Evolutionary conservation across 2,329 filamentous ascomycete species (phyloP), one percentile per base, ranked within the genome.

Genomic region (Ceratocystis huliohia): DNA sequence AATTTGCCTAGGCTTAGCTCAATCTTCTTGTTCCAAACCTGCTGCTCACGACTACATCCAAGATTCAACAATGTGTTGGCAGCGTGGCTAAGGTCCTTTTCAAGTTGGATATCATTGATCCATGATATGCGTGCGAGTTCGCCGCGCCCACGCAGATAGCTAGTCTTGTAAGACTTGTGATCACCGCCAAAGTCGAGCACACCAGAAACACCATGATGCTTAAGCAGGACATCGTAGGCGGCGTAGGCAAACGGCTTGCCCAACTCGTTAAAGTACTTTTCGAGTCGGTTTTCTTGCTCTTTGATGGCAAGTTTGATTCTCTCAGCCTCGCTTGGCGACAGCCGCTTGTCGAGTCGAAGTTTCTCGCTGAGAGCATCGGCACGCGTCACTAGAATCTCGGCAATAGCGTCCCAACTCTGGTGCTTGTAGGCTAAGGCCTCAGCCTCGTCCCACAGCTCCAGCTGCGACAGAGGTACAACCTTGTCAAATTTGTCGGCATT

Each of bases 21-120:
- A 44, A 96, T 89, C 75, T 95, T 94, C 78, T 96, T 95, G 76
- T 85, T 91, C 93, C 93, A 97, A 3, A 94, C 77, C 71, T 92
- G 88, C 64, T 84, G 82, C 74, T 96, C 92, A 65, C 85, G 84
- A 63, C 81, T 80, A 22, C 87, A 78, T 0, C 89, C 91, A 22
- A 92, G 80, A 6, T 84, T 78, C 56, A 88, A 78, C 61, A 99
- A 80, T 0, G 86, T 88, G 53, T 84, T 78, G 4, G 88, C 86
- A 10, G 93, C 92, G 66, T 84, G 82, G 13, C 83, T 79, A 69
- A 91, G 91, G 71, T 96, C 85, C 67, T 85, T 81, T 73, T 94
- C 89, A 28, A 83, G 82, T 68, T 86, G 81, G 6, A 97, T 82
- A 73, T 97, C 92, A 73, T 99, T 95, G 77, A 99, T 96, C 94